Evolutionary conservation across 2,329 filamentous ascomycete genomes (phyloP).

Genomic region (Talaromyces piceae): DNA sequence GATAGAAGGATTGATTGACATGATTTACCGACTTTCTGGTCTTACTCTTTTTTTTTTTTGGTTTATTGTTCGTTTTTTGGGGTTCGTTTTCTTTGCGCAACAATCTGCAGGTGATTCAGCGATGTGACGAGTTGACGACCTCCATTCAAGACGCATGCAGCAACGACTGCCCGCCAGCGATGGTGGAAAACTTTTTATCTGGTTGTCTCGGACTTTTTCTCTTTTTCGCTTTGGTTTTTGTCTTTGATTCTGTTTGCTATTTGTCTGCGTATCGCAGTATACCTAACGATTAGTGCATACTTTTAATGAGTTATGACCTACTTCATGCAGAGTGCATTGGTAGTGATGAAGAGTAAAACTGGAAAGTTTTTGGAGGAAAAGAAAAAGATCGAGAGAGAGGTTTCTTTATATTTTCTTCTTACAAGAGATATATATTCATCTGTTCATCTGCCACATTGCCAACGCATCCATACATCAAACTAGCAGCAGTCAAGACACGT

Average conservation of each 20-base stretch:
- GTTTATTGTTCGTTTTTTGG: not conserved
- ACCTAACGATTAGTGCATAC: not conserved
- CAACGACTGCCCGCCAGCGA: conserved; percentile 35
- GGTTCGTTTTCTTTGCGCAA: conserved; percentile 20
- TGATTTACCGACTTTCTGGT: not conserved
- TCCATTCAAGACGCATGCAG: conserved; percentile 45
- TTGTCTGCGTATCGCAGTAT: not conserved
- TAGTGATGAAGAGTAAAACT: not conserved
- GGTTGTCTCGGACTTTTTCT: conserved; percentile 18
- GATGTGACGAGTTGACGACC: conserved; percentile 46
- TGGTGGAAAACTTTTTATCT: conserved; percentile 32
- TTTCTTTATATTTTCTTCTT: too few species aligned
- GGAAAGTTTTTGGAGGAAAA: too few species aligned
- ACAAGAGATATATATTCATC: not conserved
- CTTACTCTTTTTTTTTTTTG: not conserved
- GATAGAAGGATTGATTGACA: conserved; percentile 39
- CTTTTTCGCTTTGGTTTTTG: not conserved
- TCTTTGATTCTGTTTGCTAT: not conserved
- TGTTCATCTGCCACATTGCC: not conserved
- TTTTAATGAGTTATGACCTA: not conserved
- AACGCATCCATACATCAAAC: conserved; percentile 1
- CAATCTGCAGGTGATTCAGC: conserved; percentile 21
- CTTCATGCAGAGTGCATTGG: not conserved
- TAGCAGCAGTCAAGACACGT: not conserved
- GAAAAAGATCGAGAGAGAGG: too few species aligned